phyloP scores from a whole-genome alignment of 1,284 basidiomycete genomes.

The Irpex lacteus region DNA sequence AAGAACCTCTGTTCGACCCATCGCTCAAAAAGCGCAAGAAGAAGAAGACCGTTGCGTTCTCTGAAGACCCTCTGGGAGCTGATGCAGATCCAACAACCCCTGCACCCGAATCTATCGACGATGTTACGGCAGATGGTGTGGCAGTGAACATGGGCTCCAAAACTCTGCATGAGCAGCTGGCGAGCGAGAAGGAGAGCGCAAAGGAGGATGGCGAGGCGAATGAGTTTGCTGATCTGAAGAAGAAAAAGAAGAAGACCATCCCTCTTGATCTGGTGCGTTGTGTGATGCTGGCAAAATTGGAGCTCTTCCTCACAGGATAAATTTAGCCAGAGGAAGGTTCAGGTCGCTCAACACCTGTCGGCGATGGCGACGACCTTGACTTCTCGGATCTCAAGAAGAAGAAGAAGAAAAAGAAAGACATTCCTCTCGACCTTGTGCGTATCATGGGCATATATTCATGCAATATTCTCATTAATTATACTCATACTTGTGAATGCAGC shows the following conservation, averaged over 20 bases:
- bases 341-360: conserved; percentile 56
- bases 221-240: conserved; percentile 85
- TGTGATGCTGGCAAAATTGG: too few species aligned
- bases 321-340: conserved; percentile 57
- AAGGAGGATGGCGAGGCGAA: conserved; percentile 37
- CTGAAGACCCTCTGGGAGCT: conserved; percentile 78
- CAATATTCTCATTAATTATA: too few species aligned
- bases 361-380: conserved; percentile 63
- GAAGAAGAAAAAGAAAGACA: conserved; percentile 90
- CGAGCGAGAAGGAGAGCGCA: conserved; percentile 35
- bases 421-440: conserved; percentile 79
- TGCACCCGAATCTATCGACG: conserved; percentile 66
- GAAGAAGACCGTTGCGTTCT: conserved; percentile 83
- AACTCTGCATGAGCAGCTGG: conserved; percentile 75
- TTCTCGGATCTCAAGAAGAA: conserved; percentile 91
- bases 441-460: too few species aligned
- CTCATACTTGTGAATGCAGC: conserved; percentile 32
- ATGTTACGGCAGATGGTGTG: conserved; percentile 63
- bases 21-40: conserved; percentile 76
- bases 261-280: conserved; percentile 70
- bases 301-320: too few species aligned
- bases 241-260: conserved; percentile 93
- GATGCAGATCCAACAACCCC: conserved; percentile 80
- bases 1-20: conserved; percentile 80
- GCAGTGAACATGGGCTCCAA: conserved; percentile 70